Conservation (phyloP, 148 eudicot genomes). For the Diospyros lotus region DNA sequence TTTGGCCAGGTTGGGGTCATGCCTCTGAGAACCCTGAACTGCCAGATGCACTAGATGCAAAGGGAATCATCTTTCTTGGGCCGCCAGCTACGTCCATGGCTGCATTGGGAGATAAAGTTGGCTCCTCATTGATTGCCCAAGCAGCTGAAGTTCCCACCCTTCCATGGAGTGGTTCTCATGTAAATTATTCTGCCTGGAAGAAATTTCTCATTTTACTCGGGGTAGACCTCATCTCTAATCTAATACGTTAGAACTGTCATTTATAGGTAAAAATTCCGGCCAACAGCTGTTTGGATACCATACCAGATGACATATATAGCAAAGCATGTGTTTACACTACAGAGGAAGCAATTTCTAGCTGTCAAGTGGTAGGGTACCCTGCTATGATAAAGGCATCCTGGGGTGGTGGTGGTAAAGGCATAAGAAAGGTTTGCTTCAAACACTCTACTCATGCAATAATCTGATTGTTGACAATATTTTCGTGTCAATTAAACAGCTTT, state of each 20-base stretch:
- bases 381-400: constrained; percentile 99
- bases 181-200: constrained; percentile 22
- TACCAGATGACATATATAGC: constrained; percentile 79
- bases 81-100: constrained; percentile 84
- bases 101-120: constrained; percentile 88
- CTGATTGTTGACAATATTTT: not conserved
- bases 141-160: constrained; percentile 91
- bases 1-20: constrained; percentile 99
- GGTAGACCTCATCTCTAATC: not conserved
- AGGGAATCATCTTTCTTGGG: constrained; percentile 75
- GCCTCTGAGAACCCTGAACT: constrained; percentile 93
- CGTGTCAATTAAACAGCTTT: not conserved
- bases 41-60: constrained; percentile 72
- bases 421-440: constrained; percentile 75
- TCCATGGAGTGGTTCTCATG: constrained; percentile 96
- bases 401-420: constrained; percentile 99
- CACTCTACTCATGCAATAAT: not conserved
- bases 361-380: constrained; percentile 95
- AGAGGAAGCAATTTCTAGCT: constrained; percentile 94
- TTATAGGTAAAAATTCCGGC: constrained; percentile 80
- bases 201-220: not conserved
- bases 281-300: constrained; percentile 67
- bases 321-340: constrained; percentile 87
- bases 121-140: constrained; percentile 90
- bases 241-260: not conserved